Percentiles rank a stretch among this genome's conserved stretches.
Evolutionary conservation across 2,329 filamentous ascomycete genomes (phyloP).

Genomic region (Botryosphaeria dothidea): DNA sequence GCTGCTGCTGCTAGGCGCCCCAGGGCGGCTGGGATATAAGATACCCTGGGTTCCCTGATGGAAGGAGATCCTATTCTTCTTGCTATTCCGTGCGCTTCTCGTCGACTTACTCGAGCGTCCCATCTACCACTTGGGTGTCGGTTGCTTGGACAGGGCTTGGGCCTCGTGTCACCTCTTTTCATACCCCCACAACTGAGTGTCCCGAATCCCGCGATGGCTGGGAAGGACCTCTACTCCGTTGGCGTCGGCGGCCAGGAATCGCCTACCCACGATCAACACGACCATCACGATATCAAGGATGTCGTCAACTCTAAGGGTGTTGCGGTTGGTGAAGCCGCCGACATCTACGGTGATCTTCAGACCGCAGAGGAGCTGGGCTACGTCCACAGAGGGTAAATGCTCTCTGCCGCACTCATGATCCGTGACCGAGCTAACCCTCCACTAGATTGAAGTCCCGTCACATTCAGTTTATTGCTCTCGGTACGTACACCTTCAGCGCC

Average conservation of each 20-base stretch:
- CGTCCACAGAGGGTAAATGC: constrained; percentile 49
- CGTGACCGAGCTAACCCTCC: not conserved
- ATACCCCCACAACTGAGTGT: not conserved
- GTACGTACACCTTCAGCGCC: not conserved
- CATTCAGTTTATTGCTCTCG: constrained; percentile 61
- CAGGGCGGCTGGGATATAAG: constrained; percentile 1
- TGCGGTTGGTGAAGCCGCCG: constrained; percentile 49
- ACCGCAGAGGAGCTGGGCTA: constrained; percentile 55
- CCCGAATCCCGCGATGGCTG: not conserved
- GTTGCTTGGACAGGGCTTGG: not conserved
- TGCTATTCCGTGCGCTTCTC: not conserved
- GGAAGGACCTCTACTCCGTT: constrained; percentile 10
- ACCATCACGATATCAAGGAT: constrained; percentile 25
- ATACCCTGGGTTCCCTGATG: not conserved
- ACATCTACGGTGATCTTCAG: constrained; percentile 53
- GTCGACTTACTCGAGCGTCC: not conserved
- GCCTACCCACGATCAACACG: constrained; percentile 4
- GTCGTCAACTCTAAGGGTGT: constrained; percentile 29
- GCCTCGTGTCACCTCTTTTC: not conserved
- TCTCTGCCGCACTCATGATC: not conserved
- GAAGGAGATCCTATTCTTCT: not conserved
- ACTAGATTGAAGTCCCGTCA: constrained; percentile 53
- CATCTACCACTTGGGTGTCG: not conserved
- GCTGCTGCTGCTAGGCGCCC: not conserved
- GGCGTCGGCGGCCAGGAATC: not conserved